phyloP scores from a whole-genome alignment of 306 rosid species.

The Gleditsia sinensis region DNA sequence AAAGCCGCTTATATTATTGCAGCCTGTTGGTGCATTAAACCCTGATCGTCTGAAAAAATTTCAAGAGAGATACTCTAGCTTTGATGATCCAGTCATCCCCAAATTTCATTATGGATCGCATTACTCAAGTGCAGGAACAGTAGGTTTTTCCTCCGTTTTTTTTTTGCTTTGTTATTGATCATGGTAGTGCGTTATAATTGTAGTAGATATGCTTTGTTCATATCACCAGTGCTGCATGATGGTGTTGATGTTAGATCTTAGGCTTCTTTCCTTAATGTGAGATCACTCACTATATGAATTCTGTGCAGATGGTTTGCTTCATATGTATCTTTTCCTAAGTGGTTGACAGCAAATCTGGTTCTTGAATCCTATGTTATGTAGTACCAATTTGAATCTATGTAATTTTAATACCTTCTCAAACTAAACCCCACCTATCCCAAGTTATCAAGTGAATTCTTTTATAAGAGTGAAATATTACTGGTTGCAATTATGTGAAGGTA shows the following conservation, averaged over 20 bases:
- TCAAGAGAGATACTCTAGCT: constrained; percentile 90
- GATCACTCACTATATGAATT: constrained; percentile 3
- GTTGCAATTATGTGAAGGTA: not conserved
- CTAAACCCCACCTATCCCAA: not conserved
- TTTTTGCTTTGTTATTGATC: constrained; percentile 6
- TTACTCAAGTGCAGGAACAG: constrained; percentile 99
- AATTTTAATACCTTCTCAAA: not conserved
- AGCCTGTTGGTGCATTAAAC: constrained; percentile 94
- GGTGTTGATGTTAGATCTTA: not conserved
- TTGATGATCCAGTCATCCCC: constrained; percentile 94
- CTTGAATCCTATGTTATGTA: constrained; percentile 16
- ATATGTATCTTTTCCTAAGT: not conserved
- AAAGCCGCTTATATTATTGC: constrained; percentile 37
- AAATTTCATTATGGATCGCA: constrained; percentile 98
- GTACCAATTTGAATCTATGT: not conserved
- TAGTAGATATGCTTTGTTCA: not conserved
- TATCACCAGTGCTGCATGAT: constrained; percentile 5
- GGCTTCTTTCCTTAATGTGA: not conserved
- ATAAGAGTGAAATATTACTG: not conserved
- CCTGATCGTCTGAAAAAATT: constrained; percentile 78
- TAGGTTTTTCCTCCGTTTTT: constrained; percentile 44
- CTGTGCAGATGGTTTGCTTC: not conserved
- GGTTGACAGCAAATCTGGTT: not conserved
- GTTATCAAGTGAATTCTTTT: not conserved
- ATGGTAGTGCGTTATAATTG: constrained; percentile 5